Base-by-base conservation (phyloP, 2,329 filamentous ascomycete species). In the Periconia digitata region DNA sequence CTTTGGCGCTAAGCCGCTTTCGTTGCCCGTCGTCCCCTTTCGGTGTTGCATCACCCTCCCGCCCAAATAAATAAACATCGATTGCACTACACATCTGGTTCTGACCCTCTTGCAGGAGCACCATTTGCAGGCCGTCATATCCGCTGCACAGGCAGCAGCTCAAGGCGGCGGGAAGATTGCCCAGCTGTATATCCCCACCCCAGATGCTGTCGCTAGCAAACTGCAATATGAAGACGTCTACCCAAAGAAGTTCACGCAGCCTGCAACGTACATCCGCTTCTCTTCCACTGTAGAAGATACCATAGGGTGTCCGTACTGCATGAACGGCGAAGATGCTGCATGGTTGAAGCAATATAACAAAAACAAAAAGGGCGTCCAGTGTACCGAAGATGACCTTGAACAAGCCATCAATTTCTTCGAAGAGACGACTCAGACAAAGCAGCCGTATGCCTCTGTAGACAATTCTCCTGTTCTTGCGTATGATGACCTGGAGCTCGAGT, bases 261-360 rank as follows among this genome's bases (percentile, higher is more conserved):
- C 94, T 44, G 85, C 86, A 53, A 94, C 92, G 53, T 97, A 97
- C 74, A 96, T 99, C 70, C 90, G 92, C 57, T 97, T 95, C 76
- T 97, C 94, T 56, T 92, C 95, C 59, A 99, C 94, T 2, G 92
- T 99, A 53, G 94, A 99, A 75, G 94, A 99, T 74, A 95, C 88
- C 63, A 87, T 90, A 66, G 89, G 89, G 63, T 89, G 87, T 69
- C 84, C 86, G 62, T 99, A 99, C 85, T 91, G 95, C 75, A 92
- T 97, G 88, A 92, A 86, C 22, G 85, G 87, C 57, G 90, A 95
- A 65, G 94, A 99, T 74, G 88, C 91, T 70, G 83, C 81, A 47
- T 96, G 90, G 67, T 82, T 99, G 61, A 89, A 86, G 66, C 80
- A 83, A 58, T 87, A 94, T 76, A 99, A 97, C 75, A 78, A 84